phyloP scores from a whole-genome alignment of 768 basidiomycete genomes.

The Russula olivacea region DNA sequence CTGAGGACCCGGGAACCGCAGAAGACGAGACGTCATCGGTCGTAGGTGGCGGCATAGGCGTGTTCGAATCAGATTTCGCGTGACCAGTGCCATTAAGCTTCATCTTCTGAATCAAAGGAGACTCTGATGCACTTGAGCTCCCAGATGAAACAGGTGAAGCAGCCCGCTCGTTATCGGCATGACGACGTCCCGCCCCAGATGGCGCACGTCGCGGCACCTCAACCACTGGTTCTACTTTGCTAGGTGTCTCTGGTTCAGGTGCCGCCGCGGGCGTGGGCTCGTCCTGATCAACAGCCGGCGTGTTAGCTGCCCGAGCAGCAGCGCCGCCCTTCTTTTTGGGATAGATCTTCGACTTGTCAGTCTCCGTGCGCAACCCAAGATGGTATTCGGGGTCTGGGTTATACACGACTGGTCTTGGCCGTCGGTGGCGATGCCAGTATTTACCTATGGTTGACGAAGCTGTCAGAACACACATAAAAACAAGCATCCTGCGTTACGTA shows the following conservation, averaged over 20 bases:
- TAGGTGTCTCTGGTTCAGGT: conserved; percentile 51
- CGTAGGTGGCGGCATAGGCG: conserved; percentile 24
- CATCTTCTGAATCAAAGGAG: conserved; percentile 62
- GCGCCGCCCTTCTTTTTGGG: conserved; percentile 55
- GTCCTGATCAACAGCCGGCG: conserved; percentile 28
- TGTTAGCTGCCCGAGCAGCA: conserved; percentile 43
- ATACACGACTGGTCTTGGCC: conserved; percentile 76
- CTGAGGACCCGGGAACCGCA: conserved; percentile 12
- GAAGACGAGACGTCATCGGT: conserved; percentile 18
- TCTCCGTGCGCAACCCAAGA: conserved; percentile 47
- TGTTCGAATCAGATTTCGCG: conserved; percentile 31
- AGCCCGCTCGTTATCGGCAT: conserved; percentile 44
- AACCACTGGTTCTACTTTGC: conserved; percentile 35
- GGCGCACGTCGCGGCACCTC: conserved; percentile 29
- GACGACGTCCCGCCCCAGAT: conserved; percentile 15
- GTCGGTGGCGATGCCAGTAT: conserved; percentile 82
- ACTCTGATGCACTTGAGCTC: conserved; percentile 63
- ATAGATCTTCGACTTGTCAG: conserved; percentile 47
- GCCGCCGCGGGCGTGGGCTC: conserved; percentile 31
- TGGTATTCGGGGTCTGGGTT: conserved; percentile 72
- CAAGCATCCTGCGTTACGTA: conserved; percentile 37
- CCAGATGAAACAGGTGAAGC: conserved; percentile 66
- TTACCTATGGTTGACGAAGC: conserved; percentile 50
- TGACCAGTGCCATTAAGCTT: conserved; percentile 51
- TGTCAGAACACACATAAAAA: conserved; percentile 4